Evolutionary conservation across 176 grass and related monocot genomes (phyloP), one percentile per base, ranked within the genome.

Genomic region (Otatea glauca): DNA sequence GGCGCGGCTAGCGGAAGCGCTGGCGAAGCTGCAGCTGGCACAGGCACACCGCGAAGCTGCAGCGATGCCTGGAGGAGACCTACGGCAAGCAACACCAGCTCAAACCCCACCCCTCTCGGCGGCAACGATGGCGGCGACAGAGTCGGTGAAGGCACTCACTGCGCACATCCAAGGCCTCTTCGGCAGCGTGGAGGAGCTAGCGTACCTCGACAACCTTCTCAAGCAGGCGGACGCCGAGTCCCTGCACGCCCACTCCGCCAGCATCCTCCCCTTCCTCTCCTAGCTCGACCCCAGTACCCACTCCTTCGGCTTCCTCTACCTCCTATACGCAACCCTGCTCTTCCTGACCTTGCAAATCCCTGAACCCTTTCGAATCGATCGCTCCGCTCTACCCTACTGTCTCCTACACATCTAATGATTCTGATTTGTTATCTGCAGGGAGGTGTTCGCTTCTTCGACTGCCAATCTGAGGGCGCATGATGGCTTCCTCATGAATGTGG

Each of bases 261-360:
- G 37, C 50, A 89, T 99, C 42, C 72, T 55, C 25, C 81, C 91
- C 43, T 77, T 99, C 84, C 83, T 99, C 77, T 38, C 78, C 65
- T 83, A 92, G 10, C 91, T 99, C 86, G 81, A 95, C 75, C 93
- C 93, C 0, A 64, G 41, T 53, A 55, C 68, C 7, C 96, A 99
- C 86, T 94, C 91, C 63, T 93, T 99, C 59, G 96, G 96, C 49
- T 99, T 89, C 78, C 96, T 99, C 83, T 99, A 89, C 80, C 87
- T 99, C 78, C 78, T 99, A 93, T 99, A 74, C 27, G 76, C 17
- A 4, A 50, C 44, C 6, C 35, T 13, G 4, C 41, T 5, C 54
- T 8, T 17, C 54, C 38, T 35, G 5, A 27, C 81, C 9, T 53
- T 35, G 47, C 70, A n/a, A 37, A 89, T 81, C 88, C 78, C 83